These are phyloP conservation scores for Salix purpurea DNA, from an alignment of 345 rosid species.

Conservation along the genomic window DNA sequence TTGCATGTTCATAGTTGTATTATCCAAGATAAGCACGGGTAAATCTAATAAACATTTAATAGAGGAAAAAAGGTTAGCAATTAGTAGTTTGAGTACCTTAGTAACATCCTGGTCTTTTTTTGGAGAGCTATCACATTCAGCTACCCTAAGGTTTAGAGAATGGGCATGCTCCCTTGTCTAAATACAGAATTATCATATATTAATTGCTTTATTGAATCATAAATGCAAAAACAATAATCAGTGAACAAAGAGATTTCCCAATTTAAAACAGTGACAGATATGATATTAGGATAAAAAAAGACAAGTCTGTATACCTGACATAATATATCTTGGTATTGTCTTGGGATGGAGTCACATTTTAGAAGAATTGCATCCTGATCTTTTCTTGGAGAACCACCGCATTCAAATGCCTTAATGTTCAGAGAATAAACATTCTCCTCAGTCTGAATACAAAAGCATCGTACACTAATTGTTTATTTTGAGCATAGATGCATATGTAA, in stretches of 20 bases:
- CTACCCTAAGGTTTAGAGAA: not conserved
- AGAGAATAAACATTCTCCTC: not conserved
- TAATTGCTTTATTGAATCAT: not conserved
- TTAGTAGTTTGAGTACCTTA: not conserved
- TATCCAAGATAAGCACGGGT: no score
- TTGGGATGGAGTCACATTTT: not conserved
- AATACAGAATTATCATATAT: not conserved
- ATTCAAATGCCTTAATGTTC: not conserved
- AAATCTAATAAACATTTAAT: not conserved
- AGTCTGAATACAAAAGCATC: not conserved
- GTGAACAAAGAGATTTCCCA: not conserved
- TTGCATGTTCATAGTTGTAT: not conserved
- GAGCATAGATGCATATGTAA: not conserved
- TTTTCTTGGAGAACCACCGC: slow-evolving; percentile 1
- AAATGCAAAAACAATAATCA: not conserved
- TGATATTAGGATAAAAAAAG: not conserved
- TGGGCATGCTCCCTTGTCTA: not conserved
- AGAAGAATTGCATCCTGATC: not conserved
- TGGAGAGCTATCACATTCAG: not conserved
- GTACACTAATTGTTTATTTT: not conserved
- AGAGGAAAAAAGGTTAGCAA: not conserved
- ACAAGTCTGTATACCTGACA: slow-evolving; percentile 10
- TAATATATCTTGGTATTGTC: slow-evolving; percentile 10
- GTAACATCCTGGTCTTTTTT: no score
- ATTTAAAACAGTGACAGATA: not conserved